Conservation (phyloP, 2,329 filamentous ascomycete species). For the Fonsecaea erecta region DNA sequence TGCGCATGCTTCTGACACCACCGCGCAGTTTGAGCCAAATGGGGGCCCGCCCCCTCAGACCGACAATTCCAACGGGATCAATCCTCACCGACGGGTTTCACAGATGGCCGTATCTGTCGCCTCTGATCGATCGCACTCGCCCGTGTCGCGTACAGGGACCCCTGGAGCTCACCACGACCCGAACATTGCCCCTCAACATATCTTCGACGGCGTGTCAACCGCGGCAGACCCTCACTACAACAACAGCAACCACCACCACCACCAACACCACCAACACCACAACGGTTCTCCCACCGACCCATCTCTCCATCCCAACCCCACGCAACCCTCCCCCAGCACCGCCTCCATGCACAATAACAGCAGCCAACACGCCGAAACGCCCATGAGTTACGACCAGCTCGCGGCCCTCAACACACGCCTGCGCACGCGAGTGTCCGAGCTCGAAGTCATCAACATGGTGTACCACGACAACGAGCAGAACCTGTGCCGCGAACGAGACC, state of each 20-base stretch:
- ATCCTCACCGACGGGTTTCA: conserved; percentile 67
- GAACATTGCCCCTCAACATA: conserved; percentile 73
- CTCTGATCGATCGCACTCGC: conserved; percentile 75
- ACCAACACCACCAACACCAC: too few species aligned
- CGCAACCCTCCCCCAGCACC: conserved; percentile 63
- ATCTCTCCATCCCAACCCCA: conserved; percentile 53
- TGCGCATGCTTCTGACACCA: conserved; percentile 13
- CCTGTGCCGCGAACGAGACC: conserved; percentile 70
- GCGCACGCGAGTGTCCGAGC: conserved; percentile 93
- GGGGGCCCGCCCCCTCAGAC: conserved; percentile 63
- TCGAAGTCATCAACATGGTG: conserved; percentile 84
- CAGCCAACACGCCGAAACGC: conserved; percentile 68
- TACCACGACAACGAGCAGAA: conserved; percentile 59
- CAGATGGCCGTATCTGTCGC: conserved; percentile 74
- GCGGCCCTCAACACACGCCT: conserved; percentile 79
- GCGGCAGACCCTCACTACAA: conserved; percentile 67
- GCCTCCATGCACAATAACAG: conserved; percentile 63
- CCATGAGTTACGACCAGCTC: conserved; percentile 75
- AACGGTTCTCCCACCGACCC: conserved; percentile 56
- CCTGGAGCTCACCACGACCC: conserved; percentile 72
- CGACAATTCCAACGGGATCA: conserved; percentile 60
- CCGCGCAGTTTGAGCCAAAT: conserved; percentile 57
- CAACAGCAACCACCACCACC: conserved; percentile 66
- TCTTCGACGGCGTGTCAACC: conserved; percentile 74
- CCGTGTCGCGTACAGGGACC: conserved; percentile 78